Percentiles rank a stretch among this genome's conserved stretches.
Conservation (phyloP, 805 yeast species). For the Saturnispora saitoi region DNA sequence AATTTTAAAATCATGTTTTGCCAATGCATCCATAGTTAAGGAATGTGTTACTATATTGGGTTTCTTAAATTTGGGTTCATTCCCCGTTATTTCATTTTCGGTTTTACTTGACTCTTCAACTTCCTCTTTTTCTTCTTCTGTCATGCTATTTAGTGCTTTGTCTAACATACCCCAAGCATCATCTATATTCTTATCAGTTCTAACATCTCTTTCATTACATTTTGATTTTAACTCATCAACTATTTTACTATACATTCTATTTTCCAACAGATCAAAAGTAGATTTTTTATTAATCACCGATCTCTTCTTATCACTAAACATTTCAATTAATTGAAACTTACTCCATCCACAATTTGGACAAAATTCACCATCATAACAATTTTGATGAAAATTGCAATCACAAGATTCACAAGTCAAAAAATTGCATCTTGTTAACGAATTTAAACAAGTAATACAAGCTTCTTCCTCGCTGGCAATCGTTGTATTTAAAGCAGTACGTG, state of each 20-base stretch:
- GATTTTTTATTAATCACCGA: constrained; percentile 7
- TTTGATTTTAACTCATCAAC: constrained; percentile 8
- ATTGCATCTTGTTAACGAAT: constrained; percentile 18
- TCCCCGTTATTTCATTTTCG: neutral
- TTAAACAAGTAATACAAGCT: constrained; percentile 10
- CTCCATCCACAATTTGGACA: constrained; percentile 31
- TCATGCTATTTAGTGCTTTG: constrained; percentile 1
- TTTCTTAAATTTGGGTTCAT: constrained; percentile 7
- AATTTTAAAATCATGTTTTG: constrained; percentile 6
- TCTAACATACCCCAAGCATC: constrained; percentile 13
- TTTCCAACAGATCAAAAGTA: constrained; percentile 5
- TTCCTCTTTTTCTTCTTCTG: neutral
- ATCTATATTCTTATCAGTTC: neutral
- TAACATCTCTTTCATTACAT: neutral
- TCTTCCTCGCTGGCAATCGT: constrained; percentile 3
- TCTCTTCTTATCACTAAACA: constrained; percentile 11
- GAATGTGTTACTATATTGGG: constrained; percentile 6
- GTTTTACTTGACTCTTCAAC: neutral
- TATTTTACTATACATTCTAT: constrained; percentile 3
- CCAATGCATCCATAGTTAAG: constrained; percentile 13
- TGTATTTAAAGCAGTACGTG: constrained; percentile 7
- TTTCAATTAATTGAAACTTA: constrained; percentile 11
- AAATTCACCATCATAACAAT: constrained; percentile 23
- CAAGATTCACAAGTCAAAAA: constrained; percentile 28
- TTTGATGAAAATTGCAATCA: constrained; percentile 26